Base-by-base conservation (phyloP, 108 stramenopile genomes). In the Nannochloropsis granulata region DNA sequence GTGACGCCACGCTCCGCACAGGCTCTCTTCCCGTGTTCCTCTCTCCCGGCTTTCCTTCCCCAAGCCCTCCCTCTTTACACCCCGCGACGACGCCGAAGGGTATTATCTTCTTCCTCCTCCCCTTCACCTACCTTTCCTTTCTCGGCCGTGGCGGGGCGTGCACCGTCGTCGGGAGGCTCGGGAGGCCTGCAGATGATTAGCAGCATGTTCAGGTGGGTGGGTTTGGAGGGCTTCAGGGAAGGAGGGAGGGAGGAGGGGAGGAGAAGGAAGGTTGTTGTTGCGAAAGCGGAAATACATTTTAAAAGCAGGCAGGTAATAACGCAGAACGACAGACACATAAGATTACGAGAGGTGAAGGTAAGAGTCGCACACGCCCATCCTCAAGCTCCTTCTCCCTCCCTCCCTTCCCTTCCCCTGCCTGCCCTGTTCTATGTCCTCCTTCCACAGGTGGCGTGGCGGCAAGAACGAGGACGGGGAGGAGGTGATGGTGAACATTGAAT, bases 401-500 rank as follows among this genome's bases (percentile, higher is more conserved):
- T 71, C 1, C n/a, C 56, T 5, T 71, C 10, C n/a, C 56, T 71
- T 71, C 56, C 56, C n/a, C 56, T 71, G 56, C 56, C n/a, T 71
- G 16, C 11, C 56, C n/a, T 71, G 5, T 71, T 10, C 56, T 10
- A 10, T n/a, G 21, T 16, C 2, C 16, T 71, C 56, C n/a, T 16
- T 10, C 21, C 10, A n/a, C 56, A 71, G 56, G n/a, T 71, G 56
- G 56, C 56, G 56, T 16, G 56, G 56, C 11, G 56, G 85, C 86
- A 84, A 90, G 91, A 79, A 11, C 56, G 56, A 71, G n/a, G 56
- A 71, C 56, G 56, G n/a, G n/a, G 56, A 71, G n/a, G 91, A 92
- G 81, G 91, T 92, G 7, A 90, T 92, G 16, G 92, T 96, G n/a
- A 90, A 92, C 2, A 96, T 96, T 25, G 94, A 96, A 85, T 88